These are phyloP conservation scores for Bifiguratus adelaidae DNA, from an alignment of 192 early-diverging fungal genomes.

Conservation along the genomic window DNA sequence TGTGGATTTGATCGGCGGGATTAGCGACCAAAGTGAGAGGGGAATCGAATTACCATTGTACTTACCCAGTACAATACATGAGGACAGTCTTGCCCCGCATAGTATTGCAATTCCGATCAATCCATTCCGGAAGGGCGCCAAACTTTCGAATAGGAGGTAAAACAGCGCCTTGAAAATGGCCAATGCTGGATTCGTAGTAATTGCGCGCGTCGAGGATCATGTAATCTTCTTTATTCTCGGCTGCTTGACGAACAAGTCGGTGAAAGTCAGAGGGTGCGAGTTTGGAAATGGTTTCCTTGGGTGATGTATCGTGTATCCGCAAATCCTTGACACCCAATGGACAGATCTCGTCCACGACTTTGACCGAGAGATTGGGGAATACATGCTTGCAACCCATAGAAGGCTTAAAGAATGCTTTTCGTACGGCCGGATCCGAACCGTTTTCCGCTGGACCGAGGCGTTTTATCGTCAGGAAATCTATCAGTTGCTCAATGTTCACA, in stretches of 20 bases:
- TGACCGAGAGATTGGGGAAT: slow-evolving; percentile 45
- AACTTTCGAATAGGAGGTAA: slow-evolving; percentile 56
- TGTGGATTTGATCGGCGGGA: neutral
- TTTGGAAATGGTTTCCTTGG: no score
- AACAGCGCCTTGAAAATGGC: slow-evolving; percentile 44
- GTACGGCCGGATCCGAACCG: no score
- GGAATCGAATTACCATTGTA: neutral
- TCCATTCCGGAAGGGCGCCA: slow-evolving; percentile 44
- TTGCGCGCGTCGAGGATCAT: slow-evolving; percentile 52
- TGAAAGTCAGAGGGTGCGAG: slow-evolving; percentile 42
- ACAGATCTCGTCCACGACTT: slow-evolving; percentile 53
- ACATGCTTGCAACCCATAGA: slow-evolving; percentile 48
- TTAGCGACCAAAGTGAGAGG: neutral
- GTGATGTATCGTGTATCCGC: slow-evolving; percentile 5
- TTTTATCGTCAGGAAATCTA: slow-evolving; percentile 1
- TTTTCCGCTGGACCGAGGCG: no score
- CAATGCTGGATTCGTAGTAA: slow-evolving; percentile 55
- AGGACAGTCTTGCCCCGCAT: slow-evolving; percentile 43
- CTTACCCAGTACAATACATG: slow-evolving; percentile 60
- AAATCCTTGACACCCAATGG: slow-evolving; percentile 38
- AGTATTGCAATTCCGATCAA: slow-evolving; percentile 28
- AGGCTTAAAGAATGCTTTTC: slow-evolving; percentile 52
- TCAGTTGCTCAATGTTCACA: slow-evolving; percentile 3
- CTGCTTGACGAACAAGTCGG: slow-evolving; percentile 16
- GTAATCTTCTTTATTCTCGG: slow-evolving; percentile 18